Evolutionary conservation across 805 yeast genomes (phyloP), one percentile per base, ranked within the genome.

Genomic region (Yamadazyma insecticola): DNA sequence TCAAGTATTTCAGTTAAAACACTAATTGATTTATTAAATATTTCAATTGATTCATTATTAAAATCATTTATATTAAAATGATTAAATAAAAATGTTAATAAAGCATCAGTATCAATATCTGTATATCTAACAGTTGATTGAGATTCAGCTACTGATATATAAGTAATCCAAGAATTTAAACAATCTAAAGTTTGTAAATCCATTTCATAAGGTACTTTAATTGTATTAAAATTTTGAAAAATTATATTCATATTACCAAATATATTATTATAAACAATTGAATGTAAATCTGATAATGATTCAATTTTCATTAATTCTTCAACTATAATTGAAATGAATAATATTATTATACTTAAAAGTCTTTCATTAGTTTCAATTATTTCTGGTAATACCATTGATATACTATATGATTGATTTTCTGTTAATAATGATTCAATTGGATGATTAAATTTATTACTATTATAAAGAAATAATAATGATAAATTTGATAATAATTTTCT

Each of bases 401-500:
- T 24, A n/a, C n/a, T n/a, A n/a, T n/a, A n/a, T n/a, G n/a, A n/a
- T n/a, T n/a, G n/a, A n/a, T n/a, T n/a, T 9, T 11, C 22, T 9
- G 22, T 13, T 11, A 45, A 24, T 3, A 45, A 30, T 1, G 61
- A 38, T 1, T 43, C 22, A 17, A 74, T 33, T 1, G 79, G 77
- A 29, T 63, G 45, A 5, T 32, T 26, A 72, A 78, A 74, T 3
- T 36, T 29, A 1, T 45, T 35, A 24, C 55, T 57, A 35, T 63
- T 54, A 28, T 57, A 53, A 20, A 67, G 53, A 50, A 62, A 81
- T 3, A 75, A 47, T 20, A 74, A 47, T 3, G 78, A 63, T 18
- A 79, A 44, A 29, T 76, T 71, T 5, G 82, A 70, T 30, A 81
- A 51, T 30, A 82, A 50, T 45, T 83, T 83, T 36, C 65, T 70